Evolutionary conservation across 2,329 filamentous ascomycete species (phyloP), one percentile per base, ranked within the genome.

Genomic region (Massarina eburnea): DNA sequence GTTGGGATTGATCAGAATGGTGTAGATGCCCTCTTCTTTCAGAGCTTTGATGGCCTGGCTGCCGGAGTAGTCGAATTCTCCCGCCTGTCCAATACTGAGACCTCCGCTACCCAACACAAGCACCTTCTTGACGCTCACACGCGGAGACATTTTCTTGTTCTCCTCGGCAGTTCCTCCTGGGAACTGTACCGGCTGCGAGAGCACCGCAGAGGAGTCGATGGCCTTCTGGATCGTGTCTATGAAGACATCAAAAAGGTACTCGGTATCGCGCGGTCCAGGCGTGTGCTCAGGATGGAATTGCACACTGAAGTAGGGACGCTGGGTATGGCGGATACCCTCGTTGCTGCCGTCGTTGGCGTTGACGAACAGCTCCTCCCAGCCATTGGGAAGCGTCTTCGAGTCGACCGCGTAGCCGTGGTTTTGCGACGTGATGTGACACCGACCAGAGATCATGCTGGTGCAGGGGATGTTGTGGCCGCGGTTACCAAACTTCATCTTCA

Each of bases 401-500:
- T 97, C 90, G 33, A 99, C 94, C 8, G 91, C 94, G 64, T 86
- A 99, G 71, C 94, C 94, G 72, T 99, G 94, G 73, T 99, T 99
- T 73, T 99, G 94, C 8, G 94, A 97, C 32, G 94, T 99, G 68
- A 99, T 99, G 75, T 99, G 92, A 72, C 94, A 99, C 75, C 91
- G 91, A 60, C 94, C 94, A 35, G 92, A 95, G 57, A 97, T 79
- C 81, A 96, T 82, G 75, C 88, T 96, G 9, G 92, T 97, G 79
- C 91, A 96, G 35, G 94, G 94, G 64, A 99, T 97, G 76, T 99
- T 99, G 79, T 95, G 90, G 34, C 92, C 94, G 64, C 94, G 89
- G 77, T 99, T 99, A 76, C 94, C 94, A 65, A 96, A 99, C 80
- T 97, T 97, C 90, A 99, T 95, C 80, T 99, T 99, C 64, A 81